A percentile compares a stretch with the other conserved stretches of the same genome.
phyloP scores from a whole-genome alignment of 306 rosid genomes.

The Amphicarpaea edgeworthii region DNA sequence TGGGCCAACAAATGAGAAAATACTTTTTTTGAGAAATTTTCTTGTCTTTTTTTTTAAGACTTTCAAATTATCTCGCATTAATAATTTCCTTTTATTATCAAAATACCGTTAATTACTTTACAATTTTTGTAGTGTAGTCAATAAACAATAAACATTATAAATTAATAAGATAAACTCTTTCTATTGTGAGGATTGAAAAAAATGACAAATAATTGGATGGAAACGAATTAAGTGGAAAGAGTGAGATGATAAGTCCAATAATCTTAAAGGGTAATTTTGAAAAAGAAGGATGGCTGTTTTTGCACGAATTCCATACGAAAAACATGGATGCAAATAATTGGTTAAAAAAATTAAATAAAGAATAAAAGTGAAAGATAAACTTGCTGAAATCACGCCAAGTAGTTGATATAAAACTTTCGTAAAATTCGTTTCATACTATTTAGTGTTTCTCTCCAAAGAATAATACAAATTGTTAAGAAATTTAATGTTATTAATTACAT shows the following conservation, averaged over 20 bases:
- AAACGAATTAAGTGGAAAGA: background rate
- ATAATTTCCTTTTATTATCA: background rate
- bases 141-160: background rate
- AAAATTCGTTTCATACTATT: no score
- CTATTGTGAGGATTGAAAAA: background rate
- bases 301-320: no score
- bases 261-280: background rate
- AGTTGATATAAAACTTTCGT: no score
- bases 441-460: no score
- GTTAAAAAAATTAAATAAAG: no score
- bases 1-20: slow-evolving; percentile 23
- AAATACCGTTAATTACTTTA: background rate
- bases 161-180: background rate
- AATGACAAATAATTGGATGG: background rate
- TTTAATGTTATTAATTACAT: background rate
- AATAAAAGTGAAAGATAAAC: no score
- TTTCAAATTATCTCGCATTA: background rate
- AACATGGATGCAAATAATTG: no score
- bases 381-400: no score
- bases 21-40: background rate
- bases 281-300: no score
- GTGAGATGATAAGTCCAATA: background rate
- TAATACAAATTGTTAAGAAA: background rate
- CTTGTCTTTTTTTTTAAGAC: background rate
- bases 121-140: background rate